A percentile compares a stretch with the other conserved stretches of the same genome.
phyloP scores from a whole-genome alignment of 805 yeast species.

The Hemisphaericaspora nanyangensis region DNA sequence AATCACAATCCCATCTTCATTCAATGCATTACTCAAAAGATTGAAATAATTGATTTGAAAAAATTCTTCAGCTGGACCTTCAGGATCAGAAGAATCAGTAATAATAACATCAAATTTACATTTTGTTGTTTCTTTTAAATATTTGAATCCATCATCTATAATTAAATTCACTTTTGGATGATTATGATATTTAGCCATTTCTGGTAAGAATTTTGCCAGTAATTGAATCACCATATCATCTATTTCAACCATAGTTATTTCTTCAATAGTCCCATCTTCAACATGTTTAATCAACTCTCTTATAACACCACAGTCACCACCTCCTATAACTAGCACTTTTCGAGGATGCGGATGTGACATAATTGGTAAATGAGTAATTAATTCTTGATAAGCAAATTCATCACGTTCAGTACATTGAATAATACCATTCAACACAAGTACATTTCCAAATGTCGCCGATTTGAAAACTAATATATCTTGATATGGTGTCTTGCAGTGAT shows the following conservation, averaged over 20 bases:
- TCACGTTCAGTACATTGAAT: conserved; percentile 90
- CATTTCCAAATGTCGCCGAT: conserved; percentile 77
- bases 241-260: conserved; percentile 80
- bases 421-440: conserved; percentile 83
- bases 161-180: conserved; percentile 65
- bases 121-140: conserved; percentile 39
- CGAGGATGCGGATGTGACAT: conserved; percentile 74
- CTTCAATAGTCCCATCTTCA: conserved; percentile 47
- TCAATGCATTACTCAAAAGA: conserved; percentile 60
- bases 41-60: conserved; percentile 76
- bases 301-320: conserved; percentile 94
- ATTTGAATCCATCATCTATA: conserved; percentile 83
- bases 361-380: conserved; percentile 81
- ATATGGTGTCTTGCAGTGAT: conserved; percentile 62
- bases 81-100: conserved; percentile 92
- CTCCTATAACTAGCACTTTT: conserved; percentile 83
- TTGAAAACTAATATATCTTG: conserved; percentile 83
- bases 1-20: conserved; percentile 63
- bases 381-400: conserved; percentile 91
- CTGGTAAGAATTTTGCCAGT: conserved; percentile 67
- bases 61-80: conserved; percentile 90
- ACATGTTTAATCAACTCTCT: conserved; percentile 80
- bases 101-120: conserved; percentile 76
- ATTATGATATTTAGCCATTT: conserved; percentile 64
- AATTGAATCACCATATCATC: conserved; percentile 78